Evolutionary conservation across 2,329 filamentous ascomycete species (phyloP), one percentile per base, ranked within the genome.

Genomic region (Thielaviopsis euricoi): DNA sequence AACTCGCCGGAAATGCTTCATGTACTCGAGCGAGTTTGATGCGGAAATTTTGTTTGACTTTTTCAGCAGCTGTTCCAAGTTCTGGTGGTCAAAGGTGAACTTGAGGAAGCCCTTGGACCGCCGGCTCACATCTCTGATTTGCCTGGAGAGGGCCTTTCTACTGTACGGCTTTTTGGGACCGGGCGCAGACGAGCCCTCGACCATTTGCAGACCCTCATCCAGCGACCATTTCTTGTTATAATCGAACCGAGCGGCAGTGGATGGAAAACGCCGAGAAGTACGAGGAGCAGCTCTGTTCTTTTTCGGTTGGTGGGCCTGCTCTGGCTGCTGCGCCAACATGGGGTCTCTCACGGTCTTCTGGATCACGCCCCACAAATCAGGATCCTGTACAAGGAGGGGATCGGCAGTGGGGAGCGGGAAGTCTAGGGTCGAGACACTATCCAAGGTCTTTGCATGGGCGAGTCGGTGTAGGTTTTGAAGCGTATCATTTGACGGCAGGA

Each of bases 151-250:
- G 7, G 37, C 37, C 37, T 40, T 3, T 7, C 12, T 43, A 15
- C 1, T 43, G 15, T n/a, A 5, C 13, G n/a, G 13, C 7, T 43
- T 15, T 43, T n/a, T n/a, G 37, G 2, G 37, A 1, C 15, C 40
- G 1, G 49, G 23, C n/a, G 25, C 19, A 29, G 53, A 55, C 23
- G 40, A 22, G 19, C 22, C 52, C 6, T 56, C 50, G 6, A 25
- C 22, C n/a, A 56, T 22, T 4, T 40, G 12, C 52, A 58, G 23
- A 4, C 57, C 57, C 25, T 55, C 43, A 15, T 58, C 57, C 6
- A 58, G 52, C 10, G 57, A 51, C 57, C 57, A 58, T 13, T 21
- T 52, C 23, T 58, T 58, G n/a, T 55, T 29, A 29, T 55, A 58
- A 29, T 58, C 57, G 2, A 51, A 52, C 29, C 52, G 37, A 13